phyloP scores from a whole-genome alignment of 2,329 filamentous ascomycete genomes.

The Emergomyces pasteurianus region DNA sequence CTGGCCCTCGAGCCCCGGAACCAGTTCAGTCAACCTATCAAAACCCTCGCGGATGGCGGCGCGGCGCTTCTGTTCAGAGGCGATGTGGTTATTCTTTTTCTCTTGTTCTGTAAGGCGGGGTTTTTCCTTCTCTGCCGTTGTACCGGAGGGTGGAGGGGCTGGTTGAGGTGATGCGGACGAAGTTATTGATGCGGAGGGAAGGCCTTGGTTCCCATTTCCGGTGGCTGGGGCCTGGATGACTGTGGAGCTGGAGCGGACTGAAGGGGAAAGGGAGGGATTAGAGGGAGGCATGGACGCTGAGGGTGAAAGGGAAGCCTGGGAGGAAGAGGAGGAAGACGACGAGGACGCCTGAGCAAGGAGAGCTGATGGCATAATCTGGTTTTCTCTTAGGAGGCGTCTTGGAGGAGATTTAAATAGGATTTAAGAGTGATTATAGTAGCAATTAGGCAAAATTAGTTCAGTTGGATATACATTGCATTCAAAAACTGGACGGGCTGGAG shows the following conservation, averaged over 20 bases:
- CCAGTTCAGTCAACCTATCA: constrained; percentile 65
- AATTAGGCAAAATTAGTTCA: background rate
- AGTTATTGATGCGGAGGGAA: background rate
- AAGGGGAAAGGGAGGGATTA: constrained; percentile 1
- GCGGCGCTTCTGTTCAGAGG: constrained; percentile 52
- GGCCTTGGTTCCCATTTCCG: background rate
- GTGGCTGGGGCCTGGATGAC: background rate
- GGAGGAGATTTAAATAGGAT: background rate
- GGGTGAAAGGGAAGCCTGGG: background rate
- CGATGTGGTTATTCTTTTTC: constrained; percentile 64
- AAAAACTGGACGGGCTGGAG: background rate
- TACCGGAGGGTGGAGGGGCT: constrained; percentile 11
- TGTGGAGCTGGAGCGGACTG: background rate
- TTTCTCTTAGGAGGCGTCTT: background rate
- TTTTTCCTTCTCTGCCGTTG: constrained; percentile 37
- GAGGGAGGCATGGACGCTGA: background rate
- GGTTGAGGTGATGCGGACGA: constrained; percentile 2
- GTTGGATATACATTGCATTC: background rate
- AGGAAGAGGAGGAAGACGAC: background rate
- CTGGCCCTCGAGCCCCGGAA: constrained; percentile 71
- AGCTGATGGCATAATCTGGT: background rate
- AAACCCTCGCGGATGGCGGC: constrained; percentile 73
- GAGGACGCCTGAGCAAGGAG: background rate
- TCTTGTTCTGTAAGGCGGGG: constrained; percentile 56
- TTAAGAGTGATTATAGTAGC: background rate